phyloP scores from a whole-genome alignment of 2,329 filamentous ascomycete species.

The Thielaviopsis populi region DNA sequence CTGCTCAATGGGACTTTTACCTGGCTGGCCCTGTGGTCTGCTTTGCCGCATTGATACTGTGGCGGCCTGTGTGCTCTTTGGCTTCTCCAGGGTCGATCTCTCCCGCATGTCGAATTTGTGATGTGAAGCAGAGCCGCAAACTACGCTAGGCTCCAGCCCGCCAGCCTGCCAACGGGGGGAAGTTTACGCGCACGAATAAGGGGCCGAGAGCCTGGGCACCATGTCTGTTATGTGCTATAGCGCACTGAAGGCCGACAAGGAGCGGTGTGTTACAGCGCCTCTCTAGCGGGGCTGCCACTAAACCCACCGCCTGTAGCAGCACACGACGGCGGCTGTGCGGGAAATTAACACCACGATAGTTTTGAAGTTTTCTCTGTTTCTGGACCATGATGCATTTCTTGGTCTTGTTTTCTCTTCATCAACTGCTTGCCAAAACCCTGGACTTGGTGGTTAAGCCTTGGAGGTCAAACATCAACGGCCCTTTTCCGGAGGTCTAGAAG shows the following conservation, averaged over 20 bases:
- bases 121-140: background rate
- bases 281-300: background rate
- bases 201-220: no score
- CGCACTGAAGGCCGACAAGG: no score
- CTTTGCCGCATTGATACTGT: background rate
- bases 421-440: background rate
- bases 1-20: background rate
- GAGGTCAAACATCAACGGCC: background rate
- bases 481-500: background rate
- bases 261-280: background rate
- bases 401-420: background rate
- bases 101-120: background rate
- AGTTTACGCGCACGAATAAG: constrained; percentile 3
- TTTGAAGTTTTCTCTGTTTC: background rate
- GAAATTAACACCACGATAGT: background rate
- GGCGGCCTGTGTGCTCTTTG: background rate
- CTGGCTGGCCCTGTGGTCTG: background rate
- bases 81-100: background rate
- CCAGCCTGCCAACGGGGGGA: background rate
- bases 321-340: background rate
- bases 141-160: background rate
- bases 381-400: background rate
- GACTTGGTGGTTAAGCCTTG: background rate
- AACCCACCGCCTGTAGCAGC: background rate
- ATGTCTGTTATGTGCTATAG: background rate